Evolutionary conservation across 2,329 filamentous ascomycete genomes (phyloP).

Genomic region (Xylaria multiplex): DNA sequence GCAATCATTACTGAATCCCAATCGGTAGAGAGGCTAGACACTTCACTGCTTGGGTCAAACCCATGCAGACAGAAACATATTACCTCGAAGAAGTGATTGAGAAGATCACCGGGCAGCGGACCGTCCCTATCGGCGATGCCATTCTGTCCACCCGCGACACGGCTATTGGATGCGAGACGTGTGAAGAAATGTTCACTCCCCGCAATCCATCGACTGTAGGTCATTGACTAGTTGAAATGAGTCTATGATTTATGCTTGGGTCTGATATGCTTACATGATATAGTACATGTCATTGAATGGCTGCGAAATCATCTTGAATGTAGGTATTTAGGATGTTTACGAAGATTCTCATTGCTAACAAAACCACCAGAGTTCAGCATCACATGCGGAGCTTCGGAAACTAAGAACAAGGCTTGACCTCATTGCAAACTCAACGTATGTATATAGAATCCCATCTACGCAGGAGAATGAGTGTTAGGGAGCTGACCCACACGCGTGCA

Average conservation of each 20-base stretch:
- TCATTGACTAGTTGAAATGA: too few species aligned
- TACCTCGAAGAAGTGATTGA: conserved; percentile 49
- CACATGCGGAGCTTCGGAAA: conserved; percentile 34
- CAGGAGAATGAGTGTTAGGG: too few species aligned
- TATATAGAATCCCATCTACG: not conserved
- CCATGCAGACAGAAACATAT: conserved; percentile 51
- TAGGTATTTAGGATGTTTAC: too few species aligned
- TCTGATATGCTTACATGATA: too few species aligned
- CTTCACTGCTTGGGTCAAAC: conserved; percentile 55
- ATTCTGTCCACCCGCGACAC: conserved; percentile 54
- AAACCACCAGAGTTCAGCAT: conserved; percentile 23
- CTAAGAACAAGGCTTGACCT: conserved; percentile 33
- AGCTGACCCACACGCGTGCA: too few species aligned
- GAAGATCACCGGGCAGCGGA: conserved; percentile 48
- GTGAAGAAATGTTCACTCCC: conserved; percentile 34
- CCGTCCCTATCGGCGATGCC: conserved; percentile 55
- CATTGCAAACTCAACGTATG: conserved; percentile 36
- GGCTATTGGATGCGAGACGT: conserved; percentile 54
- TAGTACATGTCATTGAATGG: too few species aligned
- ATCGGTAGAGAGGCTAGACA: conserved; percentile 34
- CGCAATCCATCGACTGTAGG: conserved; percentile 28
- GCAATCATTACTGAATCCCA: too few species aligned
- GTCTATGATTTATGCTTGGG: too few species aligned
- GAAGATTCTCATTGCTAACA: too few species aligned
- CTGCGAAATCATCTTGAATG: too few species aligned